phyloP scores from a whole-genome alignment of 208 protist species.

The Trypanosoma scelopori region DNA sequence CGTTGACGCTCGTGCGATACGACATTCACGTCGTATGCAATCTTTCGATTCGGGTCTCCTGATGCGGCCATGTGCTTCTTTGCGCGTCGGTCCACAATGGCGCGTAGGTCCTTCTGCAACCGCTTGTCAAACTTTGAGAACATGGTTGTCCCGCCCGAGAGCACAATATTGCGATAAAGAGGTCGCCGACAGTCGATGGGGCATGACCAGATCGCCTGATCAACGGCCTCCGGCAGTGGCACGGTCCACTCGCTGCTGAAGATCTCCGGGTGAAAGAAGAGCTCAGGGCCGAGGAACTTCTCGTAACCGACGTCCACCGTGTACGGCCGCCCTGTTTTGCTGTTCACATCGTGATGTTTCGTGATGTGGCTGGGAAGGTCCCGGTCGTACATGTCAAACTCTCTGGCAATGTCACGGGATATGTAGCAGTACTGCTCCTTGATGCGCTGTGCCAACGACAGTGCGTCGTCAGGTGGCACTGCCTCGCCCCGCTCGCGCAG shows the following conservation, averaged over 20 bases:
- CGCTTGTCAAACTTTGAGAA: constrained; percentile 94
- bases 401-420: constrained; percentile 84
- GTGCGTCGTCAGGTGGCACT: constrained; percentile 90
- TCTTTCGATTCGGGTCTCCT: constrained; percentile 21
- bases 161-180: constrained; percentile 96
- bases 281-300: constrained; percentile 97
- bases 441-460: constrained; percentile 92
- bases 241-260: constrained; percentile 89
- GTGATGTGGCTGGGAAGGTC: constrained; percentile 87
- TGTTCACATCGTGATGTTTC: constrained; percentile 43
- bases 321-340: constrained; percentile 43
- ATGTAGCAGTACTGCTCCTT: constrained; percentile 96
- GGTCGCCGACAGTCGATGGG: constrained; percentile 96
- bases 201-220: constrained; percentile 92
- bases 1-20: constrained; percentile 84
- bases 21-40: constrained; percentile 95
- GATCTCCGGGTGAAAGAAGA: constrained; percentile 99
- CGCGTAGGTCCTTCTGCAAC: constrained; percentile 32
- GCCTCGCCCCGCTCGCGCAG: constrained; percentile 87
- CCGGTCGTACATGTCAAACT: constrained; percentile 93
- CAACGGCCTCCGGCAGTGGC: constrained; percentile 94
- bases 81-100: constrained; percentile 30
- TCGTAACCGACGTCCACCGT: constrained; percentile 96
- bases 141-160: constrained; percentile 98
- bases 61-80: constrained; percentile 25